Evolutionary conservation across 805 yeast genomes (phyloP).

Genomic region (Cyberlindnera xishuangbannaensis): DNA sequence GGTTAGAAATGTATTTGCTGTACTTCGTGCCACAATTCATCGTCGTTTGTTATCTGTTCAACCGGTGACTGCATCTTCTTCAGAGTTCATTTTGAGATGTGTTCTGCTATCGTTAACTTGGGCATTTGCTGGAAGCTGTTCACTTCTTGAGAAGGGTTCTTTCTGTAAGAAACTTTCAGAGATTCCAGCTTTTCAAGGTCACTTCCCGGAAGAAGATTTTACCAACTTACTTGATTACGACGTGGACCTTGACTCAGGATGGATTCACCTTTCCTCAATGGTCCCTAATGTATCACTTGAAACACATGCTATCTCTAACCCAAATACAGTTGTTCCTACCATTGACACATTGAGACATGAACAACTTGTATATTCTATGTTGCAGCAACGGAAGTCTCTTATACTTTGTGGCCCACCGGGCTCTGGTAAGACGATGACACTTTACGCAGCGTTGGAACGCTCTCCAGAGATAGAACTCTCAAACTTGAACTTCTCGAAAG

Average conservation of each 20-base stretch:
- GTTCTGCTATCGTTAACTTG: slow-evolving; percentile 40
- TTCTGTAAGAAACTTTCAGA: slow-evolving; percentile 30
- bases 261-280: slow-evolving; percentile 45
- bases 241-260: slow-evolving; percentile 38
- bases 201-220: slow-evolving; percentile 9
- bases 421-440: slow-evolving; percentile 92
- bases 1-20: slow-evolving; percentile 5
- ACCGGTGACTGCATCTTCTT: neutral
- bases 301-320: slow-evolving; percentile 39
- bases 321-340: slow-evolving; percentile 72
- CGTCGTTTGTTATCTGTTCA: neutral
- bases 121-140: slow-evolving; percentile 61
- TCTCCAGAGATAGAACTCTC: slow-evolving; percentile 54
- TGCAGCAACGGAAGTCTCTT: slow-evolving; percentile 53
- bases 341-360: slow-evolving; percentile 71
- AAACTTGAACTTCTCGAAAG: slow-evolving; percentile 78
- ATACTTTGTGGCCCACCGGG: slow-evolving; percentile 96
- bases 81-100: slow-evolving; percentile 12
- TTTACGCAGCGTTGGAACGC: slow-evolving; percentile 59
- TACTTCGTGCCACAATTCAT: slow-evolving; percentile 2
- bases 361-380: slow-evolving; percentile 45
- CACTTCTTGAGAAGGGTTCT: slow-evolving; percentile 30
- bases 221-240: slow-evolving; percentile 31
- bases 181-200: slow-evolving; percentile 17
- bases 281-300: slow-evolving; percentile 41